These are phyloP conservation scores for Penicillium fimorum DNA, from an alignment of 495 filamentous ascomycete species.

Conservation along the genomic window DNA sequence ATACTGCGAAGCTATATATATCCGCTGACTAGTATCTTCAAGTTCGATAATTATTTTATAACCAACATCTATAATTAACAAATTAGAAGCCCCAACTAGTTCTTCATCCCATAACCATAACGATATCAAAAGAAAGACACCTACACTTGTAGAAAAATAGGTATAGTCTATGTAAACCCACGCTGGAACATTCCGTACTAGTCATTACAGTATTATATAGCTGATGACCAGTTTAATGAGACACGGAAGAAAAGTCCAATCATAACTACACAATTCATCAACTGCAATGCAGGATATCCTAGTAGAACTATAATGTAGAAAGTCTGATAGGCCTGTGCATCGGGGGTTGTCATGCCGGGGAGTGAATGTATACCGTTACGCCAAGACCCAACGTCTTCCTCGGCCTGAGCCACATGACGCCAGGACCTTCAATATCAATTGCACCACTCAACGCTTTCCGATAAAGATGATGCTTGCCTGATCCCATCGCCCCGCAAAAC, in stretches of 20 bases:
- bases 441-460: slow-evolving; percentile 7
- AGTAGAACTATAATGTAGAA: neutral
- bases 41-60: neutral
- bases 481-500: slow-evolving; percentile 11
- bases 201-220: neutral
- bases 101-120: neutral
- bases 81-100: neutral
- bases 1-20: neutral
- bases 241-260: neutral
- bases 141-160: neutral
- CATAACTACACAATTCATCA: neutral
- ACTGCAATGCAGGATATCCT: neutral
- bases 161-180: neutral
- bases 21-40: neutral
- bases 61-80: neutral
- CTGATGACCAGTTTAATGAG: neutral
- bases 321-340: neutral
- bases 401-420: slow-evolving; percentile 24
- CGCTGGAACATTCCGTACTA: neutral
- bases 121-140: neutral
- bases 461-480: slow-evolving; percentile 3
- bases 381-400: slow-evolving; percentile 10
- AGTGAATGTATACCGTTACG: neutral
- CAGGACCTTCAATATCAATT: slow-evolving; percentile 7
- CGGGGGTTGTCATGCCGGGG: neutral